These are phyloP conservation scores for Basipetospora chlamydospora DNA, from an alignment of 2,329 filamentous ascomycete genomes.

Conservation along the genomic window DNA sequence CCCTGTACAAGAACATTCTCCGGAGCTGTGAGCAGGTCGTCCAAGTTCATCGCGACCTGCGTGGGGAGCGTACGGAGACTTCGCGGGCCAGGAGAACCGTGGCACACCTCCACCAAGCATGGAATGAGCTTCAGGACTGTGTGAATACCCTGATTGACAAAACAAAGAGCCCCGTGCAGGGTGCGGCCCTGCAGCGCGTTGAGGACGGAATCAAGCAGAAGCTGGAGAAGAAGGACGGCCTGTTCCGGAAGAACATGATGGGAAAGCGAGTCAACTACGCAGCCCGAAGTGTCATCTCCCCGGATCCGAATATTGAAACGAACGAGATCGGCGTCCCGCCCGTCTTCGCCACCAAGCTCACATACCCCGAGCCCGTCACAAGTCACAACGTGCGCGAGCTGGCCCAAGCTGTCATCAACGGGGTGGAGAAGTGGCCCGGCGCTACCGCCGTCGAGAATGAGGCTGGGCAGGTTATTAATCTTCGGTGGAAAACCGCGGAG, in stretches of 20 bases:
- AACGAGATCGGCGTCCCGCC: conserved; percentile 97
- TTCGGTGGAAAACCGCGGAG: conserved; percentile 75
- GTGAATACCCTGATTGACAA: conserved; percentile 91
- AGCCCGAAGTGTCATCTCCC: conserved; percentile 92
- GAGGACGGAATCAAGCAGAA: conserved; percentile 96
- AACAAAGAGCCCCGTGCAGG: conserved; percentile 70
- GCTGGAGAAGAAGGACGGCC: conserved; percentile 94
- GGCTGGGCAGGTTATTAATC: conserved; percentile 76
- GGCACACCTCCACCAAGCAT: conserved; percentile 65
- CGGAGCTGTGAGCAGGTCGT: conserved; percentile 51
- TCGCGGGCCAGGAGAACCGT: conserved; percentile 42
- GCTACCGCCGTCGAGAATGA: conserved; percentile 93
- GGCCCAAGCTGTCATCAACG: conserved; percentile 92
- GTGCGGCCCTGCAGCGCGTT: conserved; percentile 60
- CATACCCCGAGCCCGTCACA: conserved; percentile 93
- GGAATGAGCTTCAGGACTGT: conserved; percentile 70
- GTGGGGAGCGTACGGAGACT: conserved; percentile 20
- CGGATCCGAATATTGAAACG: conserved; percentile 96
- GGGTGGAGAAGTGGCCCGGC: conserved; percentile 84
- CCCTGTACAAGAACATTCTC: conserved; percentile 72
- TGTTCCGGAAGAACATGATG: conserved; percentile 99
- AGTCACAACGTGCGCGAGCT: conserved; percentile 94
- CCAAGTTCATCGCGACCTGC: conserved; percentile 46
- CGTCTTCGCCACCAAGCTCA: conserved; percentile 93
- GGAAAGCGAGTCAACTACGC: conserved; percentile 98